Evolutionary conservation across 192 early-diverging fungal genomes (phyloP).

Genomic region (Cladochytrium replicatum): DNA sequence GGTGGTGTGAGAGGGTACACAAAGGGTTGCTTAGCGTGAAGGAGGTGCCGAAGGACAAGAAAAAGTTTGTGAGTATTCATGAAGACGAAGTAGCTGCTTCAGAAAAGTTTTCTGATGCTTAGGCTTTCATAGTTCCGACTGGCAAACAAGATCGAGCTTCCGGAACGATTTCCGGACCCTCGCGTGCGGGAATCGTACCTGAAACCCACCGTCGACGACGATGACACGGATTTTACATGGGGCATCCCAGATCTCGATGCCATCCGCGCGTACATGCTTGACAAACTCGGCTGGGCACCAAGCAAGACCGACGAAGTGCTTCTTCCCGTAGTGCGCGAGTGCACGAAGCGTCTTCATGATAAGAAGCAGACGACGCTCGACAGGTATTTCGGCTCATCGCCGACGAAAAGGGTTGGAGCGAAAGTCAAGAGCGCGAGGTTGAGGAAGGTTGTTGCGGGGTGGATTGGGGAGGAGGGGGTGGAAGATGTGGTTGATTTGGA

Average conservation of each 20-base stretch:
- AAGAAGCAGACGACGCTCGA: slow-evolving; percentile 27
- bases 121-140: slow-evolving; percentile 40
- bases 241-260: slow-evolving; percentile 59
- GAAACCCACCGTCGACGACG: slow-evolving; percentile 63
- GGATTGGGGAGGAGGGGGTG: slow-evolving; percentile 12
- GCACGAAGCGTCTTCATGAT: slow-evolving; percentile 24
- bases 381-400: slow-evolving; percentile 13
- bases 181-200: slow-evolving; percentile 71
- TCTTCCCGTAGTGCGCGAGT: slow-evolving; percentile 58
- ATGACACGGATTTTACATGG: slow-evolving; percentile 53
- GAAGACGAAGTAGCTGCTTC: slow-evolving; percentile 11
- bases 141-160: slow-evolving; percentile 55
- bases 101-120: not conserved
- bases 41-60: slow-evolving; percentile 15
- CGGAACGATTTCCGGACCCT: slow-evolving; percentile 68
- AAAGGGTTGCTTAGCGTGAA: slow-evolving; percentile 20
- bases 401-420: slow-evolving; percentile 10
- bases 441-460: slow-evolving; percentile 27
- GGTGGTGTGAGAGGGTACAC: slow-evolving; percentile 48
- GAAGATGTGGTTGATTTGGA: too few species aligned
- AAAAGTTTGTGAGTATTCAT: slow-evolving; percentile 28
- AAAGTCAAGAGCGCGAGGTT: slow-evolving; percentile 35
- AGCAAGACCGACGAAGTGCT: slow-evolving; percentile 56
- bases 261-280: slow-evolving; percentile 51
- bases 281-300: slow-evolving; percentile 51